Evolutionary conservation across 768 basidiomycete genomes (phyloP), one percentile per base, ranked within the genome.

Genomic region (Hygrocybe coccinea): DNA sequence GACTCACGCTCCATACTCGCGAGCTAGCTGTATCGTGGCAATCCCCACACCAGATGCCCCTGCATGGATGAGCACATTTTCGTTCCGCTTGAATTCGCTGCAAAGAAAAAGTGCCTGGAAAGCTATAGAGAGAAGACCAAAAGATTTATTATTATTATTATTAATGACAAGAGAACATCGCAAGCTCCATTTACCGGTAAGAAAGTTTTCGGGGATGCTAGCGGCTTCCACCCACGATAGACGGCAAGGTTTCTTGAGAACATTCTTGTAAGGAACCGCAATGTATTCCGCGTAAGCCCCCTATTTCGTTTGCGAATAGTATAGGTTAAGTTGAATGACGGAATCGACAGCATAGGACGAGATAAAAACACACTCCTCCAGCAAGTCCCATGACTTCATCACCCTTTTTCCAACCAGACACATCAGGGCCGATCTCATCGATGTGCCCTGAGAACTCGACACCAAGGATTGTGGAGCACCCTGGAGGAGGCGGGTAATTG

Each of bases 271-370:
- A 7, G 79, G 74, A 39, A 84, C 80, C 24, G 75, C 80, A 59
- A 97, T 82, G 66, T 85, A 95, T 67, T 95, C 89, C 35, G 93
- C 92, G 64, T 94, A 95, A 43, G 92, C 91, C 35, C 93, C 93
- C 92, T 94, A 59, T 45, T 17, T n/a, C 35, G 38, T 8, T n/a
- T 5, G 19, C 3, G 15, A 29, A 21, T 48, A n/a, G n/a, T 29
- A 1, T 17, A 21, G 24, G 41, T 51, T 35, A 19, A 25, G n/a
- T 21, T 24, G 19, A 45, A 19, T 29, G n/a, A 21, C 29, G 33
- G n/a, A n/a, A 19, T 33, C 36, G 47, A 43, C 37, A 8, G n/a
- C n/a, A n/a, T n/a, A n/a, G n/a, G 21, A 15, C 21, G 34, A 38
- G n/a, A 17, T 3, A 21, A 10, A 5, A 41, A 56, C 4, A 29